phyloP scores from a whole-genome alignment of 768 basidiomycete genomes.

The Podaxis sp. region DNA sequence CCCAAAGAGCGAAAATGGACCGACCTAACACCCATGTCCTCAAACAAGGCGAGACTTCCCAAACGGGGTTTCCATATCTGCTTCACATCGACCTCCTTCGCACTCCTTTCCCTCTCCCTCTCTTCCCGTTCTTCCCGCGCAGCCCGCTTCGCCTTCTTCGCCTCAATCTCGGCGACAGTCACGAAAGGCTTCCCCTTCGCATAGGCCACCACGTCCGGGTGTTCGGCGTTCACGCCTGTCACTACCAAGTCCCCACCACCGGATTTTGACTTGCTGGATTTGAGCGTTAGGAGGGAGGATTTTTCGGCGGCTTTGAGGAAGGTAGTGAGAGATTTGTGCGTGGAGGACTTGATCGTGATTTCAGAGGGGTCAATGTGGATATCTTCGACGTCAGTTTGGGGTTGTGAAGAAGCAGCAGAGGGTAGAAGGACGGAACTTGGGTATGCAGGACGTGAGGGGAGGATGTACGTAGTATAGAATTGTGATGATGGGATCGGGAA shows the following conservation, averaged over 20 bases:
- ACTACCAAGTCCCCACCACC: conserved; percentile 54
- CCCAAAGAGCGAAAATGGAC: conserved; percentile 24
- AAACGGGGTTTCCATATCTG: conserved; percentile 80
- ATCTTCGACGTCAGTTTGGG: conserved; percentile 25
- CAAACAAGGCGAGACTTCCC: conserved; percentile 56
- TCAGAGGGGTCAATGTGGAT: conserved; percentile 37
- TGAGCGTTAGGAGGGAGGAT: conserved; percentile 67
- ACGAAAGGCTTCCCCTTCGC: conserved; percentile 33
- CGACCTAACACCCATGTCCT: conserved; percentile 62
- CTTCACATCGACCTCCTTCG: conserved; percentile 53
- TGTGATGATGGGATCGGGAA: conserved; percentile 79
- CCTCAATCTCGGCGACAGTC: conserved; percentile 68
- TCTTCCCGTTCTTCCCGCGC: conserved; percentile 49
- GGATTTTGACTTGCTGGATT: conserved; percentile 53
- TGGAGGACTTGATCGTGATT: conserved; percentile 77
- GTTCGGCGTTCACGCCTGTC: conserved; percentile 51
- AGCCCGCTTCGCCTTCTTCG: conserved; percentile 59
- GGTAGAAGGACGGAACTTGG: conserved; percentile 39
- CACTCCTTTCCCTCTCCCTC: conserved; percentile 41
- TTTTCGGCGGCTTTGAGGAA: conserved; percentile 83
- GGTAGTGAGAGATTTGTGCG: conserved; percentile 75
- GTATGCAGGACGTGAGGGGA: conserved; percentile 79
- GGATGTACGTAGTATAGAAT: conserved; percentile 74
- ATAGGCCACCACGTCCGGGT: conserved; percentile 58
- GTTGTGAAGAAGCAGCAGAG: conserved; percentile 21